Conservation (phyloP, 495 filamentous ascomycete species). For the Copromyces sp. region DNA sequence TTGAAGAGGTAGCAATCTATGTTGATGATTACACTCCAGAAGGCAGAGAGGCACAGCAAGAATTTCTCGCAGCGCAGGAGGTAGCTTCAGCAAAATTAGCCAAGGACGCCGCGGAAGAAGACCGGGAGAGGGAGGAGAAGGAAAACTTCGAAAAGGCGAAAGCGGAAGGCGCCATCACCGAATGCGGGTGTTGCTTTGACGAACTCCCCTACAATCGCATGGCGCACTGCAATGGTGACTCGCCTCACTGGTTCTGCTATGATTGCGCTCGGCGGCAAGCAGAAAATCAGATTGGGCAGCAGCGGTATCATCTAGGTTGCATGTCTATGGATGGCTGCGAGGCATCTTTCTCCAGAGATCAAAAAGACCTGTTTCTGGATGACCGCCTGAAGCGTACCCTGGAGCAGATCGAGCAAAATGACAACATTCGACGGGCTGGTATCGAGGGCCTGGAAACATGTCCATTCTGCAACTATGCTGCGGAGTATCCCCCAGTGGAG, state of each 20-base stretch:
- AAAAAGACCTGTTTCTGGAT: constrained; percentile 48
- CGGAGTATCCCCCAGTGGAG: constrained; percentile 56
- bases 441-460: constrained; percentile 60
- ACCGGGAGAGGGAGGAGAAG: constrained; percentile 27
- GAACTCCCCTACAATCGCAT: constrained; percentile 55
- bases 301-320: constrained; percentile 48
- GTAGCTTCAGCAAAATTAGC: constrained; percentile 9
- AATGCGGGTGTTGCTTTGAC: constrained; percentile 63
- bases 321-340: constrained; percentile 41
- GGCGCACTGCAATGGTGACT: constrained; percentile 51
- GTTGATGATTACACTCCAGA: not conserved
- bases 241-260: constrained; percentile 52
- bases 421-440: constrained; percentile 52
- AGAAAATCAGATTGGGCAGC: constrained; percentile 55
- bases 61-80: constrained; percentile 18
- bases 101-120: constrained; percentile 19
- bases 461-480: constrained; percentile 77
- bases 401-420: constrained; percentile 58
- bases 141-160: constrained; percentile 35
- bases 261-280: constrained; percentile 54
- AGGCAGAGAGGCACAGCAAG: constrained; percentile 14
- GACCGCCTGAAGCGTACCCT: constrained; percentile 44
- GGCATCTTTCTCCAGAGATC: constrained; percentile 30
- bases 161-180: constrained; percentile 39
- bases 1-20: constrained; percentile 14